Conservation (phyloP, 306 rosid species). For the Cicer judaicum region DNA sequence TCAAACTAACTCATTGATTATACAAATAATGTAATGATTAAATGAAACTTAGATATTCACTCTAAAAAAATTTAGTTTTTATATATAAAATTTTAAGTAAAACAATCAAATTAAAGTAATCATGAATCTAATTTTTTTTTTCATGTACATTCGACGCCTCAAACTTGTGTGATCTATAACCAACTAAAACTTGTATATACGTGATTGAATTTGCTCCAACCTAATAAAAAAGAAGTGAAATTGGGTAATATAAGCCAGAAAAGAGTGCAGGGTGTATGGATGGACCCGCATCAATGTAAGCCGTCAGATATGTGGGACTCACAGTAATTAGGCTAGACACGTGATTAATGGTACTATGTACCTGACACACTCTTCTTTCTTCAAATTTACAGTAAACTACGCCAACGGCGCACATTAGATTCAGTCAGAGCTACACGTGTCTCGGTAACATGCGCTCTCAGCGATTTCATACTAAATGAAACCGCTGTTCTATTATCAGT, state of each 20-base stretch:
- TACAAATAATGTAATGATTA: too few relatives aligned
- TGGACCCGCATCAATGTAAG: constrained; percentile 40
- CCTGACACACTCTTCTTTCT: constrained; percentile 7
- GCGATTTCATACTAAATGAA: not conserved
- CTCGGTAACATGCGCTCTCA: constrained; percentile 51
- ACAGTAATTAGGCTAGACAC: constrained; percentile 39
- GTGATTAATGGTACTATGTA: constrained; percentile 46
- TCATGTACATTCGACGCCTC: too few relatives aligned
- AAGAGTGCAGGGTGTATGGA: constrained; percentile 30
- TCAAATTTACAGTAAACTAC: not conserved
- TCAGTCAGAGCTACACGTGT: not conserved
- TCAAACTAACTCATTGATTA: too few relatives aligned
- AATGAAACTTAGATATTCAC: rapidly evolving
- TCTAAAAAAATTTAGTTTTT: too few relatives aligned
- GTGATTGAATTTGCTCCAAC: too few relatives aligned
- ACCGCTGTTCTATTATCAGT: not conserved
- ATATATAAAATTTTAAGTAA: too few relatives aligned
- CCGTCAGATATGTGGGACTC: constrained; percentile 44
- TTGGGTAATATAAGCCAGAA: constrained; percentile 38
- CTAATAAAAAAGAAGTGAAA: not conserved
- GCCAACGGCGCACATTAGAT: constrained; percentile 47
- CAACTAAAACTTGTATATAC: too few relatives aligned
- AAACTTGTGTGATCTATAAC: too few relatives aligned
- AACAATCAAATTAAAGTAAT: too few relatives aligned
- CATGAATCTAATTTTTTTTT: too few relatives aligned